Evolutionary conservation across 768 basidiomycete genomes (phyloP).

Genomic region (Leccinum disarticulatum): DNA sequence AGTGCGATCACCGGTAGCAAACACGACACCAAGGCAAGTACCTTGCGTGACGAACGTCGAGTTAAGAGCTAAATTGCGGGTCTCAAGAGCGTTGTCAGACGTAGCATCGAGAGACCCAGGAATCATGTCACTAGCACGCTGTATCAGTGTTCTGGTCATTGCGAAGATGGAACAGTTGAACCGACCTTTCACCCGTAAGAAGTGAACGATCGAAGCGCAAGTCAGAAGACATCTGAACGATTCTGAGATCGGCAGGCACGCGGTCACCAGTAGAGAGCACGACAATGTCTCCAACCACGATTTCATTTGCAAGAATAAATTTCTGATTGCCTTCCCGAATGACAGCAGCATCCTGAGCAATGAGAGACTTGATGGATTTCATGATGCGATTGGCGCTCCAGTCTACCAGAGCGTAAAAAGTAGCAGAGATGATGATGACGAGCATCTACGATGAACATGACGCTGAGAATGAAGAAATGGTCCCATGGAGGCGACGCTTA

Average conservation of each 20-base stretch:
- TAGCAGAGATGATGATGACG: conserved; percentile 42
- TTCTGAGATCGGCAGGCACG: conserved; percentile 58
- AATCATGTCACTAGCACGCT: conserved; percentile 37
- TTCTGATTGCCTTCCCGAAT: conserved; percentile 49
- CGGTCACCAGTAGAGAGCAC: conserved; percentile 54
- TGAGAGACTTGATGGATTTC: conserved; percentile 57
- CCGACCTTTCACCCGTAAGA: conserved; percentile 49
- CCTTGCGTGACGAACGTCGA: conserved; percentile 43
- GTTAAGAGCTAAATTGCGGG: conserved; percentile 48
- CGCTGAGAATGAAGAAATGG: not conserved
- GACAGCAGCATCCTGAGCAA: conserved; percentile 58
- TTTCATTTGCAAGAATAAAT: conserved; percentile 51
- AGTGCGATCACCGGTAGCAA: conserved; percentile 41
- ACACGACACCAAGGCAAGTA: conserved; percentile 39
- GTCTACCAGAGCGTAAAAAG: conserved; percentile 52
- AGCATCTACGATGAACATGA: conserved; percentile 34
- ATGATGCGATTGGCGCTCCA: conserved; percentile 50
- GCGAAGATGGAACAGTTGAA: not conserved
- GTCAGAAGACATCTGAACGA: conserved; percentile 52
- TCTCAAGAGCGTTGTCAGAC: conserved; percentile 47
- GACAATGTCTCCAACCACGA: conserved; percentile 58
- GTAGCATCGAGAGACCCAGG: conserved; percentile 43
- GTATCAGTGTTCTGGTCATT: not conserved
- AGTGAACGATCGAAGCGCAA: conserved; percentile 53
- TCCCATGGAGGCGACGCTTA: conserved; percentile 29